Evolutionary conservation across 2,329 filamentous ascomycete genomes (phyloP), one percentile per base, ranked within the genome.

Genomic region (Claviceps monticola): DNA sequence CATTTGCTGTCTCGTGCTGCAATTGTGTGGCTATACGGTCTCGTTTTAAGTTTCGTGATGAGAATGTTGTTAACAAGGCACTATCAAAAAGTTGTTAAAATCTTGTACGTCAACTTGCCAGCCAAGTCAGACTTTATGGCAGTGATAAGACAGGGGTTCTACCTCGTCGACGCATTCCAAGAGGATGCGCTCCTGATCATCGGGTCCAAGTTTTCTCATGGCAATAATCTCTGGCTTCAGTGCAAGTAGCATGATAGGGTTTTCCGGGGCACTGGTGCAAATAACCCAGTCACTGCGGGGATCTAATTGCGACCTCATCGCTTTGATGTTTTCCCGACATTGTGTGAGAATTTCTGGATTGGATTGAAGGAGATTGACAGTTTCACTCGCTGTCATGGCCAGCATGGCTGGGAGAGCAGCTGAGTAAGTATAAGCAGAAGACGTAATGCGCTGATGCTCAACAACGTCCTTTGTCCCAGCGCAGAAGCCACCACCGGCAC

Each of bases 101-200:
- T 7, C 39, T 19, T 21, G 13, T n/a, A 41, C 16, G 11, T 26
- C 8, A 26, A 16, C 44, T 23, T n/a, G 19, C 19, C 2, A 4
- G 21, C 11, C 38, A 26, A 14, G 5, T 17, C 13, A 38, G 29
- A 48, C 19, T 23, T 14, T 47, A 19, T 13, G 5, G 5, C 8
- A 4, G 19, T 11, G 29, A 34, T 34, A 41, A 19, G 13, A 14
- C 2, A 42, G 9, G 9, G 29, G n/a, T 44, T 79, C 61, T 75
- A 94, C 90, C 84, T 98, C 93, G 55, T 98, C 94, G n/a, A 95
- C 88, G 57, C 88, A 84, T 60, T 98, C 93, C 62, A 94, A 83
- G 53, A 98, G 69, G 17, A 97, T 68, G 53, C 81, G 78, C 61
- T 95, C 88, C 68, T 97, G 88, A 56, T 96, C 91, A 37, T 83